Evolutionary conservation across 2,329 filamentous ascomycete genomes (phyloP), one percentile per base, ranked within the genome.

Genomic region (Monosporascus sp.): DNA sequence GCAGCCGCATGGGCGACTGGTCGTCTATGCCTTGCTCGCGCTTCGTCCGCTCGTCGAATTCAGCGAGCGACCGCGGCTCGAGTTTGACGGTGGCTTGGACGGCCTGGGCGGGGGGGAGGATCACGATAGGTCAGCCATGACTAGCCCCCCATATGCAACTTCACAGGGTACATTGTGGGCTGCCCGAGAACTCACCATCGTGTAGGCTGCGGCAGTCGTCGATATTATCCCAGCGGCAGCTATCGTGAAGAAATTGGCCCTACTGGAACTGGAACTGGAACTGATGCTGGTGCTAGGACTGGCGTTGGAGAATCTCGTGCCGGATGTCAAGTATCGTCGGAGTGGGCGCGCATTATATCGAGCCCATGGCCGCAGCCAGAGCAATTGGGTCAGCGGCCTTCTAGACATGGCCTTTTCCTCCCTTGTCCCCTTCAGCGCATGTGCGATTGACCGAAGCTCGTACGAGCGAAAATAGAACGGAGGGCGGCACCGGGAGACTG

Each of bases 1-100:
- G 90, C 54, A 99, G 80, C 52, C 94, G 91, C 93, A 99, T 97
- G 2, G 94, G 92, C 16, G 93, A 97, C 63, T 85, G 78, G 53
- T 86, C 80, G 48, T 79, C 87, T 49, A 97, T 80, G 58, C 85
- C 84, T 53, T 84, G 81, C 70, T 94, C 88, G 57, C 88, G 86
- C 73, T 94, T 96, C 61, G 84, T 81, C 57, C 91, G 79, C 59
- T 83, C 85, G 71, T 97, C 94, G 64, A 89, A 85, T 68, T 96
- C 89, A 63, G 91, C 91, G 61, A 97, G 89, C 41, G 87, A 82
- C 31, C 88, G 79, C 47, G 74, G 66, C 63, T 92, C 88, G 65
- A 83, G 74, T 52, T 74, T 70, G 53, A 72, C 61, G 50, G 73
- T 68, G 53, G 76, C 71, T 49, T 71, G 67, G 55, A 68, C 62